Evolutionary conservation across 441 rosid genomes (phyloP).

Genomic region (Syzygium malaccense): DNA sequence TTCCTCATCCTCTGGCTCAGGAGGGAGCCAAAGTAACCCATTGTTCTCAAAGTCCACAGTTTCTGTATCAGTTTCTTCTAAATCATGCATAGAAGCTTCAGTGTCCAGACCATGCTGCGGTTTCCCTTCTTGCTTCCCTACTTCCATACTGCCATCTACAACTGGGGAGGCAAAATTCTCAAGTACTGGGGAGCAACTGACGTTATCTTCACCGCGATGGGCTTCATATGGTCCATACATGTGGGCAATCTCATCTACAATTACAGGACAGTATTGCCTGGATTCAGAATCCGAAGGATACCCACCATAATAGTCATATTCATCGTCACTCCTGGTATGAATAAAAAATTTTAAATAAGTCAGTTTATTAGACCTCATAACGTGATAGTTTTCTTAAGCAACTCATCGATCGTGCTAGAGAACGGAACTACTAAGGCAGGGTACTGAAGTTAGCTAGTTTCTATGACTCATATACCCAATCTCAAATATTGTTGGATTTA

Average conservation of each 20-base stretch:
- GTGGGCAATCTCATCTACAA: constrained; percentile 48
- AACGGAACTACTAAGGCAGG: not conserved
- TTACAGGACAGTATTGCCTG: constrained; percentile 40
- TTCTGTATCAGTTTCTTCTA: constrained; percentile 43
- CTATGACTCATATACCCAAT: not conserved
- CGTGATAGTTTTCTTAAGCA: not conserved
- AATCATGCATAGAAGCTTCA: constrained; percentile 54
- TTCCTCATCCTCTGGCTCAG: constrained; percentile 97
- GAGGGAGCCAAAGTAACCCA: constrained; percentile 92
- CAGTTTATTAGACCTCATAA: not conserved
- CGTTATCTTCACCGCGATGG: constrained; percentile 37
- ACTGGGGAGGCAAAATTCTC: constrained; percentile 32
- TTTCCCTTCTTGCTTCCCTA: constrained; percentile 35
- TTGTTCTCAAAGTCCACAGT: constrained; percentile 93
- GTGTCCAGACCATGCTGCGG: constrained; percentile 36
- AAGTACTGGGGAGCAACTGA: constrained; percentile 47
- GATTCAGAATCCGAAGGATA: constrained; percentile 56
- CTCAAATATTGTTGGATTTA: not conserved
- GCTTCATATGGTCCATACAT: constrained; percentile 36
- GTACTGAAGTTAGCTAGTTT: not conserved
- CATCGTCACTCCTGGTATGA: constrained; percentile 68
- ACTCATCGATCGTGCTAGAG: not conserved
- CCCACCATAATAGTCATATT: constrained; percentile 51
- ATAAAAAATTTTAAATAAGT: not conserved
- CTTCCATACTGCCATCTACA: not conserved